Evolutionary conservation across 106 monocot species (phyloP).

Genomic region (Platanthera guangdongensis): DNA sequence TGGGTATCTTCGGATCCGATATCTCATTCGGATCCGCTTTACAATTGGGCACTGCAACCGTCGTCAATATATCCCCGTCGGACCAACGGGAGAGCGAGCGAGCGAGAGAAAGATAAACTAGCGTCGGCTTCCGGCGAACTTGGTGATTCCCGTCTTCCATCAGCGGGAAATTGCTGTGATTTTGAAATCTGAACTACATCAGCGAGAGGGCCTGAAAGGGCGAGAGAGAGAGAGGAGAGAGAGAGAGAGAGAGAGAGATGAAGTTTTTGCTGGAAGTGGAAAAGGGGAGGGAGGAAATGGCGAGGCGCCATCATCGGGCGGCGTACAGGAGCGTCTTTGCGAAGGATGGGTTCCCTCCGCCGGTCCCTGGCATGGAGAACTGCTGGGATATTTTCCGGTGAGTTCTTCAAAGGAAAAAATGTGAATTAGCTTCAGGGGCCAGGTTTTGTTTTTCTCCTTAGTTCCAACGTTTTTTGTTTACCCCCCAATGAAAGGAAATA

Average conservation of each 20-base stretch:
- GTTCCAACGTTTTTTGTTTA: too few relatives aligned
- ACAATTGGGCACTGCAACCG: too few relatives aligned
- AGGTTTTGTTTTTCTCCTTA: too few relatives aligned
- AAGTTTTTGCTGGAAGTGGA: slow-evolving; percentile 73
- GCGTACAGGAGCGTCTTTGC: slow-evolving; percentile 69
- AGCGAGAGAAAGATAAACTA: neutral
- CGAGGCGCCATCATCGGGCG: slow-evolving; percentile 52
- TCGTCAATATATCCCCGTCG: too few relatives aligned
- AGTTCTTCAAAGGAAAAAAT: neutral
- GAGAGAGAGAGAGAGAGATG: slow-evolving; percentile 23
- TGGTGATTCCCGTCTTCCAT: neutral
- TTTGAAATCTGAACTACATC: neutral
- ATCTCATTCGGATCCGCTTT: too few relatives aligned
- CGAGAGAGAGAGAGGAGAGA: too few relatives aligned
- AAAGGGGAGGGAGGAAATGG: slow-evolving; percentile 32
- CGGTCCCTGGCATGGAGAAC: slow-evolving; percentile 41
- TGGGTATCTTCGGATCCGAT: too few relatives aligned
- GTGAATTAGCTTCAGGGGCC: neutral
- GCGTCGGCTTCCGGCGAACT: neutral
- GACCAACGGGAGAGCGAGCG: neutral
- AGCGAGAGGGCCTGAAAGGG: neutral
- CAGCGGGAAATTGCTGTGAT: neutral
- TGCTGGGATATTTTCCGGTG: slow-evolving; percentile 98
- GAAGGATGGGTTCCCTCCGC: slow-evolving; percentile 75
- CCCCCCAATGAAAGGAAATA: too few relatives aligned